Conservation (phyloP, 2,329 filamentous ascomycete genomes). For the Aspergillus udagawae region DNA sequence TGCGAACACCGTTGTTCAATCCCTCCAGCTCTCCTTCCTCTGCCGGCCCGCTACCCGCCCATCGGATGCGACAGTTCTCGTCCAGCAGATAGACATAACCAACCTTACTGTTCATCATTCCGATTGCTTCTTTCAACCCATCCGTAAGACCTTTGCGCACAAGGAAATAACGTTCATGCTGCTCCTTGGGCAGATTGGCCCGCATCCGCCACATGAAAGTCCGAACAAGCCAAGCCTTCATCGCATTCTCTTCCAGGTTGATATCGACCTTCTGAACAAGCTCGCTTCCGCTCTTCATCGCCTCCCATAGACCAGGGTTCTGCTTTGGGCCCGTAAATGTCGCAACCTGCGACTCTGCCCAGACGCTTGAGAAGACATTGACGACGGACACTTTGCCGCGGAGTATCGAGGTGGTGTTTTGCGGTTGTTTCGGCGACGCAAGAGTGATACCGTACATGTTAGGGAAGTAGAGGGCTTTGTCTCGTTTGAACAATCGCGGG, state of each 20-base stretch:
- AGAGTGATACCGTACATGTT: slow-evolving; percentile 83
- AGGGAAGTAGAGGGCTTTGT: slow-evolving; percentile 85
- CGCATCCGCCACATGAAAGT: slow-evolving; percentile 52
- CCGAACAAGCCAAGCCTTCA: slow-evolving; percentile 58
- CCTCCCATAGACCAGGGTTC: slow-evolving; percentile 66
- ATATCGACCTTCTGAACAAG: slow-evolving; percentile 74
- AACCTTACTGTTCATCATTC: slow-evolving; percentile 81
- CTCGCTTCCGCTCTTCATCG: slow-evolving; percentile 52
- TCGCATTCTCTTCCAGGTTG: slow-evolving; percentile 77
- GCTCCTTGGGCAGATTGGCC: slow-evolving; percentile 43
- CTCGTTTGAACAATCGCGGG: slow-evolving; percentile 74
- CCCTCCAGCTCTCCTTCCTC: slow-evolving; percentile 39
- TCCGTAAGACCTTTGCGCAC: slow-evolving; percentile 55
- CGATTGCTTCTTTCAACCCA: slow-evolving; percentile 55
- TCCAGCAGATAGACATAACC: slow-evolving; percentile 93
- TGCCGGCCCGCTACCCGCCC: slow-evolving; percentile 70
- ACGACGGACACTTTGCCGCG: slow-evolving; percentile 73
- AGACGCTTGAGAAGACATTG: slow-evolving; percentile 73
- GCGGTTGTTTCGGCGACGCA: slow-evolving; percentile 50
- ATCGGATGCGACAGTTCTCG: slow-evolving; percentile 80
- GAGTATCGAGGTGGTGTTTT: slow-evolving; percentile 73
- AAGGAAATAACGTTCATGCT: slow-evolving; percentile 58
- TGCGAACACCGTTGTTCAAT: slow-evolving; percentile 40
- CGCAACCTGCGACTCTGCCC: slow-evolving; percentile 77
- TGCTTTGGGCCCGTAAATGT: slow-evolving; percentile 63